Base-by-base conservation (phyloP, 306 rosid species). In the Dalbergia oliveri region DNA sequence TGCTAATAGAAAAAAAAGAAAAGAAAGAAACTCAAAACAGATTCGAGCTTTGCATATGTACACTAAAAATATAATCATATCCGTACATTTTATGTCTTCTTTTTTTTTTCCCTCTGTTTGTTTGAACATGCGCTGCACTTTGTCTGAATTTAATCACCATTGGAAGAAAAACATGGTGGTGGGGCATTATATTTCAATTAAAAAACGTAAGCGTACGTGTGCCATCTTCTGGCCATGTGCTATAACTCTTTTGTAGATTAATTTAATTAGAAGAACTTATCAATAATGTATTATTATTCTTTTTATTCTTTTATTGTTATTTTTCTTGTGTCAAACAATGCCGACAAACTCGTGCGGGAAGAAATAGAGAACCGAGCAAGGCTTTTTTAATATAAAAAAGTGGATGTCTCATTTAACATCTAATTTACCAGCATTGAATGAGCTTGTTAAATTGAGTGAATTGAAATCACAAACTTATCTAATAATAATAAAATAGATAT, bases 171-270 rank as follows among this genome's bases (percentile, higher is more conserved):
- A 49, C 9, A 54, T 79, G 80, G 44, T 39, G 50, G 77, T 83
- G 81, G 87, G 81, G 34, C 84, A 69, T 75, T 62, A n/a, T 79
- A n/a, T 44, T n/a, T 44, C 77, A 59, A 18, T 64, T 59, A 67
- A 72, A n/a, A 35, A 23, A 49, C 58, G 43, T 66, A 58, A 54
- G 23, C 14, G 26, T 59, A 41, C 71, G 51, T 59, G 23, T 13
- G 53, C 13, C 66, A 80, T 62, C 61, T 57, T 67, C 68, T 54
- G 72, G 11, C 50, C 44, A 77, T 76, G 33, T 57, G 50, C 50
- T 47, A 51, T 54, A 16, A 23, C 44, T n/a, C n/a, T 37, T 2
- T 2, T 0, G 62, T 69, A 14, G 8, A 75, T 58, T 50, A 49
- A 51, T 16, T 66, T 14, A 21, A 37, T 37, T 37, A 37, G 6